Percentiles rank a stretch among this genome's conserved stretches.
Evolutionary conservation across 148 eudicot genomes (phyloP).

Genomic region (Diospyros kaki): DNA sequence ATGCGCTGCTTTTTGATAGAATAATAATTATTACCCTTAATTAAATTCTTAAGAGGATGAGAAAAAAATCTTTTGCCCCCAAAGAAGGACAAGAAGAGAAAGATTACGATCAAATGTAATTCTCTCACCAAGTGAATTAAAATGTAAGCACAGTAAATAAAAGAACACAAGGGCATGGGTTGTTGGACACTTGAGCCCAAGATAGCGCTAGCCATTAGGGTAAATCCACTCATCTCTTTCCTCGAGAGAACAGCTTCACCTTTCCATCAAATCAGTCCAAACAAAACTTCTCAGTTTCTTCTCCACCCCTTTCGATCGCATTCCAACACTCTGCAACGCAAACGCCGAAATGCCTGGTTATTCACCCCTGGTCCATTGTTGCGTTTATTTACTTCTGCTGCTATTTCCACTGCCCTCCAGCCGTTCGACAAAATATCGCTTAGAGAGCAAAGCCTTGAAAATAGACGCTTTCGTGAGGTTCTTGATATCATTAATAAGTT

Average conservation of each 20-base stretch:
- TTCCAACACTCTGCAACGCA: neutral
- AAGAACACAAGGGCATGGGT: slow-evolving; percentile 4
- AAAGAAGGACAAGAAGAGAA: too few relatives aligned
- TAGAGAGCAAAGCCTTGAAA: slow-evolving; percentile 10
- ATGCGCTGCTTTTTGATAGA: too few relatives aligned
- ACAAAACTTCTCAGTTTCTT: neutral
- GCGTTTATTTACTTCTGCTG: neutral
- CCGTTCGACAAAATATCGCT: slow-evolving; percentile 26
- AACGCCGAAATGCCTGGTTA: neutral
- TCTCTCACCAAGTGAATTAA: neutral
- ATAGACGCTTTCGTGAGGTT: slow-evolving; percentile 8
- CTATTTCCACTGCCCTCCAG: slow-evolving; percentile 14
- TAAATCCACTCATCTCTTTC: neutral
- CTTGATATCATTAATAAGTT: slow-evolving; percentile 20
- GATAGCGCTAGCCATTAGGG: neutral
- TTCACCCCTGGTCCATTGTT: neutral
- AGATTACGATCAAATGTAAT: too few relatives aligned
- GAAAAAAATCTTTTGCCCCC: too few relatives aligned
- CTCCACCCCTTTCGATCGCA: neutral
- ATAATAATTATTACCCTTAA: too few relatives aligned
- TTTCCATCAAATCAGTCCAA: neutral
- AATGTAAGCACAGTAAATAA: neutral
- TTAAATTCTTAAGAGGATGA: too few relatives aligned
- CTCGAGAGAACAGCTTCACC: slow-evolving; percentile 5
- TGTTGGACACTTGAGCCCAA: neutral